phyloP scores from a whole-genome alignment of 2,329 filamentous ascomycete species.

The Beauveria caledonica region DNA sequence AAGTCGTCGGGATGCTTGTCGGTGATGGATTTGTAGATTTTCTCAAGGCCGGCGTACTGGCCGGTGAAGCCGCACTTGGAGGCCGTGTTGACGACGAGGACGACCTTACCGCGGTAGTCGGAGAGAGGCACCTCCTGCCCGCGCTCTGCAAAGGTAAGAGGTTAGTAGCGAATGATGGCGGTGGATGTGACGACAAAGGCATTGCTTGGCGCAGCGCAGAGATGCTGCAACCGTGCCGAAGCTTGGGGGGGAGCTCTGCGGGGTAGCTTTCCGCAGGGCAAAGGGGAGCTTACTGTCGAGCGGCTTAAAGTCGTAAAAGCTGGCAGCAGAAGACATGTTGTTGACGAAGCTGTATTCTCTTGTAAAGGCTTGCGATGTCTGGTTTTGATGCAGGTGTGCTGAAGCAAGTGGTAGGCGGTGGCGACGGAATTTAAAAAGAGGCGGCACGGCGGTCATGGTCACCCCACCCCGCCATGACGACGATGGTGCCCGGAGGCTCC shows the following conservation, averaged over 20 bases:
- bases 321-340: constrained; percentile 33
- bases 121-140: constrained; percentile 62
- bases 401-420: neutral
- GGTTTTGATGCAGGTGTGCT: neutral
- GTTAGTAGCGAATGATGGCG: neutral
- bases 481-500: constrained; percentile 2
- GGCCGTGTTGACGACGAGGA: constrained; percentile 94
- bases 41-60: constrained; percentile 86
- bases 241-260: neutral
- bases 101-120: constrained; percentile 80
- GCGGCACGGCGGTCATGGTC: neutral
- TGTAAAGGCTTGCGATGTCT: neutral
- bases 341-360: constrained; percentile 5
- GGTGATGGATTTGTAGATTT: constrained; percentile 72
- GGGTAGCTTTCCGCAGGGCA: constrained; percentile 3
- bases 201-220: neutral
- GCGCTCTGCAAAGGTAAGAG: constrained; percentile 27
- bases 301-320: constrained; percentile 78
- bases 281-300: constrained; percentile 58
- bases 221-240: neutral
- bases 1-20: constrained; percentile 66
- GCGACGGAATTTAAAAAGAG: neutral
- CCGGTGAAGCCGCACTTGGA: constrained; percentile 99
- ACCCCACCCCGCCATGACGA: constrained; percentile 8
- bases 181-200: neutral